Base-by-base conservation (phyloP, 2,329 filamentous ascomycete genomes). In the Neonectria magnoliae region DNA sequence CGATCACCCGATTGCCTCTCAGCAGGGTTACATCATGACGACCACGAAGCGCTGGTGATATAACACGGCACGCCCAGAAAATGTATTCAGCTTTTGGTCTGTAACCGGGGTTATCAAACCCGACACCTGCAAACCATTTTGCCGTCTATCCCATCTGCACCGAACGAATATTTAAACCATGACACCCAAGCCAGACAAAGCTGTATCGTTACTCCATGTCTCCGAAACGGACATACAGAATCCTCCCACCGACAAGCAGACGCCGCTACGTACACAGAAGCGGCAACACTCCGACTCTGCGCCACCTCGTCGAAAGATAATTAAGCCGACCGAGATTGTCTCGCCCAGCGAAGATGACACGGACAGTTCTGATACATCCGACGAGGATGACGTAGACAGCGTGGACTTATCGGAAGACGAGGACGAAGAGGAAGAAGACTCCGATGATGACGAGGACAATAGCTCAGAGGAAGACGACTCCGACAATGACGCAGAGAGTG, bases 11-110 rank as follows among this genome's bases (percentile, higher is more conserved):
- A 72, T 73, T 65, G 66, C 62, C 67, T 70, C 51, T 48, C 50
- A 67, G 50, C 57, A 45, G 59, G 51, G 61, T 64, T 68, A 63
- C 65, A 71, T 72, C 58, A 73, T 73, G 71, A 73, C 69, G 71
- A 71, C 53, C 57, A 29, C 54, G 61, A 60, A 47, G 18, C 29
- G n/a, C 9, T 31, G 33, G 45, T 61, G 52, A 33, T 56, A 64
- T 60, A 55, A 52, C 38, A 54, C 51, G n/a, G 55, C 25, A 53
- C 38, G 52, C 31, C 48, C 14, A 48, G 29, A 42, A 42, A 66
- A 54, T 7, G 14, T 13, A 51, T 57, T 51, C 36, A n/a, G n/a
- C 38, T 36, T 41, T 45, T 25, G 50, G 50, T 33, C 41, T 44
- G 47, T 42, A 31, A 33, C 7, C 29, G 6, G 31, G 31, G 48